Evolutionary conservation across 768 basidiomycete genomes (phyloP).

Genomic region (Mycena venus): DNA sequence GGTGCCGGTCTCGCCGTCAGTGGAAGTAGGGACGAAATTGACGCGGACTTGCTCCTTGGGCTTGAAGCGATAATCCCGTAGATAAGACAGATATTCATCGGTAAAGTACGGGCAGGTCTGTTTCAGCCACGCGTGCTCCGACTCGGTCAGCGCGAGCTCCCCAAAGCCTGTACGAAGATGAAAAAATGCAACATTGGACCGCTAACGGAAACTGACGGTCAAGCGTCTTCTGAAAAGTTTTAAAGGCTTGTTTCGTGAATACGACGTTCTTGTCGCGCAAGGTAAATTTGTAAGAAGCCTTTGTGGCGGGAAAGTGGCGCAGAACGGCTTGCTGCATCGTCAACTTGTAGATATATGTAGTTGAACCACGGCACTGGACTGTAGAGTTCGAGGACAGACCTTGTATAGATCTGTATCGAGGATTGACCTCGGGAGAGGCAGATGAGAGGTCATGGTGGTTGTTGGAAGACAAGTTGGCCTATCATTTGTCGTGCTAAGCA

Average conservation of each 20-base stretch:
- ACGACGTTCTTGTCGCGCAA: constrained; percentile 76
- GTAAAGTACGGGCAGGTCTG: constrained; percentile 82
- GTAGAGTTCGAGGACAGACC: constrained; percentile 52
- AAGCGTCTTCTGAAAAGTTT: constrained; percentile 68
- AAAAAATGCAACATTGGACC: constrained; percentile 8
- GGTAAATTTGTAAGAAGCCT: constrained; percentile 84
- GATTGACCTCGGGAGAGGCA: constrained; percentile 66
- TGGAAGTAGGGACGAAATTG: constrained; percentile 70
- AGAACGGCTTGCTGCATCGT: constrained; percentile 97
- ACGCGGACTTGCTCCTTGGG: constrained; percentile 76
- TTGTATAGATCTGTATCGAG: constrained; percentile 97
- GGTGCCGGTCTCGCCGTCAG: constrained; percentile 65
- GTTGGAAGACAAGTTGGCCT: background rate
- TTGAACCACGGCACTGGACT: background rate
- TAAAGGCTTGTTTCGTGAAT: constrained; percentile 77
- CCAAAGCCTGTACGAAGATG: constrained; percentile 68
- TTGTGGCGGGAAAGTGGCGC: constrained; percentile 78
- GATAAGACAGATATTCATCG: constrained; percentile 80
- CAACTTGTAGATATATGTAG: constrained; percentile 61
- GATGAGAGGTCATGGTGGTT: constrained; percentile 51
- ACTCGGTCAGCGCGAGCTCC: constrained; percentile 66
- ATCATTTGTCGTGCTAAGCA: too few species aligned
- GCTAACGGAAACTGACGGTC: constrained; percentile 58
- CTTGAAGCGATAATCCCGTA: constrained; percentile 77
- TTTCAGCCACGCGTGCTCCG: constrained; percentile 79